These are phyloP conservation scores for Cymbopogon citratus DNA, from an alignment of 176 grass and related monocot genomes.

Conservation along the genomic window DNA sequence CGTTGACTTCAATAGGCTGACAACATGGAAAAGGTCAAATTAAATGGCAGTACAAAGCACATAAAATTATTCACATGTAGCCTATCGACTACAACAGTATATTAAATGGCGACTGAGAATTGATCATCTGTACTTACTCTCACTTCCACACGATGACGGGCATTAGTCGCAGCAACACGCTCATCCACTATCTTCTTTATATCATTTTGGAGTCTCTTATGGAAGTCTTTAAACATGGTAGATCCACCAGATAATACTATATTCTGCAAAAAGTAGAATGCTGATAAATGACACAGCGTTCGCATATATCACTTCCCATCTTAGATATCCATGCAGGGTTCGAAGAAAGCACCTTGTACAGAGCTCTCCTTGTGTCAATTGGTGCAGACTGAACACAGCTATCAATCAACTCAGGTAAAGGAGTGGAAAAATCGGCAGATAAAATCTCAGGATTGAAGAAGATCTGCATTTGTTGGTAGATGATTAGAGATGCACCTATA, in stretches of 20 bases:
- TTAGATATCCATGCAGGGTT: too few relatives aligned
- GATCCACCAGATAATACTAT: slow-evolving; percentile 96
- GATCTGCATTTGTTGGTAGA: slow-evolving; percentile 49
- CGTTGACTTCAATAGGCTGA: slow-evolving; percentile 96
- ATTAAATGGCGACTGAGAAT: background rate
- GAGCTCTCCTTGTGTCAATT: slow-evolving; percentile 95
- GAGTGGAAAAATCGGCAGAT: slow-evolving; percentile 54
- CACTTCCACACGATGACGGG: slow-evolving; percentile 64
- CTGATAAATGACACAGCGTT: slow-evolving; percentile 5
- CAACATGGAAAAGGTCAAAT: slow-evolving; percentile 25
- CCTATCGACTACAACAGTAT: slow-evolving; percentile 3
- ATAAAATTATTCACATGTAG: background rate
- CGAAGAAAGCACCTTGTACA: slow-evolving; percentile 78
- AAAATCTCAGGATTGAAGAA: slow-evolving; percentile 96
- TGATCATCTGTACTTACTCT: slow-evolving; percentile 59
- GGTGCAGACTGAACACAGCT: slow-evolving; percentile 89
- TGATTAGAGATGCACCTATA: slow-evolving; percentile 21
- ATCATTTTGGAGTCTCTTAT: slow-evolving; percentile 82
- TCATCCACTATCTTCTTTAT: slow-evolving; percentile 96
- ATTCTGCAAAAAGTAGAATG: slow-evolving; percentile 45
- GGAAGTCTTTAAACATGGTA: slow-evolving; percentile 95
- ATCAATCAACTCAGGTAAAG: slow-evolving; percentile 85
- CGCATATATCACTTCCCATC: slow-evolving; percentile 17
- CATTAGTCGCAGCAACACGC: slow-evolving; percentile 65
- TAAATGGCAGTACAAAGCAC: background rate